Conservation (phyloP, 2,329 filamentous ascomycete species). For the Colletotrichum sojae region DNA sequence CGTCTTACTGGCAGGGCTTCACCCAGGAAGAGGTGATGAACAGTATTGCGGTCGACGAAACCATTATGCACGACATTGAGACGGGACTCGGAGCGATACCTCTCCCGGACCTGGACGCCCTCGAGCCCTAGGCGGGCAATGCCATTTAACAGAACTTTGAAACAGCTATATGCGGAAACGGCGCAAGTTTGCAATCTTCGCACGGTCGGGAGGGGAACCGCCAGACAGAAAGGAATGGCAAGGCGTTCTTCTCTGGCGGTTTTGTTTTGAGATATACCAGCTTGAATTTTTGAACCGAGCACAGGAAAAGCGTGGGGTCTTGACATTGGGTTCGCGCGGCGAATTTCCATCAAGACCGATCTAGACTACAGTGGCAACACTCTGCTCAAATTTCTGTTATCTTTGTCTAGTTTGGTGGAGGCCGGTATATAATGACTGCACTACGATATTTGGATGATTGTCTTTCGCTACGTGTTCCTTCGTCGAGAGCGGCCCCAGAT, state of each 20-base stretch:
- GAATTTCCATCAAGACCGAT: neutral
- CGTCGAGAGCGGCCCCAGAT: too few species aligned
- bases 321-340: neutral
- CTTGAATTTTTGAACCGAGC: slow-evolving; percentile 4
- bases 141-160: too few species aligned
- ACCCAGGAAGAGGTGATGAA: slow-evolving; percentile 69
- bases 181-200: too few species aligned
- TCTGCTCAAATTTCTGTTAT: slow-evolving; percentile 9
- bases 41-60: slow-evolving; percentile 70
- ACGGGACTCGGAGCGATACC: slow-evolving; percentile 37
- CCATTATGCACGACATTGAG: slow-evolving; percentile 72
- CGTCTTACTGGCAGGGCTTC: slow-evolving; percentile 68
- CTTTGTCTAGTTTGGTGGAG: neutral
- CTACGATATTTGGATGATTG: too few species aligned
- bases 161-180: too few species aligned
- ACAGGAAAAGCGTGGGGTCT: slow-evolving; percentile 1
- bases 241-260: too few species aligned
- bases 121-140: slow-evolving; percentile 2
- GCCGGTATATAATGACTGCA: neutral
- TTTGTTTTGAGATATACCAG: slow-evolving; percentile 19
- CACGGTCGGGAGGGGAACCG: too few species aligned
- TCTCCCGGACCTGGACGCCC: slow-evolving; percentile 20
- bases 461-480: too few species aligned
- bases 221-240: too few species aligned
- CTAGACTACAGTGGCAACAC: slow-evolving; percentile 4